Conservation (phyloP, 1,284 basidiomycete genomes). For the Austropuccinia psidii region DNA sequence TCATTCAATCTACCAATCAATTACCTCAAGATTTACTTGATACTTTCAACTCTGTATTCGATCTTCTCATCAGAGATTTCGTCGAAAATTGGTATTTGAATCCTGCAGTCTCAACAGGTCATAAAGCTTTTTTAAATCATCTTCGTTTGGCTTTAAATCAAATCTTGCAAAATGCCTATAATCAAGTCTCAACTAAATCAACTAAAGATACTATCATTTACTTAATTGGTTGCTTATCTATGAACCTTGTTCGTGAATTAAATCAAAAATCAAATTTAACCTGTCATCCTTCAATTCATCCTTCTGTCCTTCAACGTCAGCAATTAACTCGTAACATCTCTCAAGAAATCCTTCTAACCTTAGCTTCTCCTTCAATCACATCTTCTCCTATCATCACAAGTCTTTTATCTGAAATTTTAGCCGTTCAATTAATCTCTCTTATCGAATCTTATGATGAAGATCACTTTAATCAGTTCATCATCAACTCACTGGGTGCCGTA, state of each 20-base stretch:
- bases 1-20: no score
- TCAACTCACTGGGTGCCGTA: conserved; percentile 5
- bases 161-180: conserved; percentile 21
- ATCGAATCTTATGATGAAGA: conserved; percentile 7
- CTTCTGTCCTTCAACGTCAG: conserved; percentile 1
- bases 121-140: conserved; percentile 26
- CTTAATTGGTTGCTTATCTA: conserved; percentile 27
- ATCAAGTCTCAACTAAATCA: conserved; percentile 16
- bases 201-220: conserved; percentile 31
- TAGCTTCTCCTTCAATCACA: conserved; percentile 19
- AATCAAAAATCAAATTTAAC: conserved; percentile 7
- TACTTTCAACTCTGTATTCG: conserved; percentile 10
- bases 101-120: conserved; percentile 25
- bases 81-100: conserved; percentile 27
- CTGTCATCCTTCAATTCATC: not conserved
- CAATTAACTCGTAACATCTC: conserved; percentile 22
- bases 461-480: conserved; percentile 20
- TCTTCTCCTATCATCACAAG: conserved; percentile 18
- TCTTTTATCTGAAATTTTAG: conserved; percentile 21
- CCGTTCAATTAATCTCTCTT: conserved; percentile 25
- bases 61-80: conserved; percentile 11
- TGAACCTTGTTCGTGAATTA: conserved; percentile 31
- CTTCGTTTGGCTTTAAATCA: conserved; percentile 10
- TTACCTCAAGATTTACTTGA: conserved; percentile 4
- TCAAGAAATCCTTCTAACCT: conserved; percentile 32